Conservation (phyloP, 2,329 filamentous ascomycete species). For the Cladosporium austrohemisphaericum region DNA sequence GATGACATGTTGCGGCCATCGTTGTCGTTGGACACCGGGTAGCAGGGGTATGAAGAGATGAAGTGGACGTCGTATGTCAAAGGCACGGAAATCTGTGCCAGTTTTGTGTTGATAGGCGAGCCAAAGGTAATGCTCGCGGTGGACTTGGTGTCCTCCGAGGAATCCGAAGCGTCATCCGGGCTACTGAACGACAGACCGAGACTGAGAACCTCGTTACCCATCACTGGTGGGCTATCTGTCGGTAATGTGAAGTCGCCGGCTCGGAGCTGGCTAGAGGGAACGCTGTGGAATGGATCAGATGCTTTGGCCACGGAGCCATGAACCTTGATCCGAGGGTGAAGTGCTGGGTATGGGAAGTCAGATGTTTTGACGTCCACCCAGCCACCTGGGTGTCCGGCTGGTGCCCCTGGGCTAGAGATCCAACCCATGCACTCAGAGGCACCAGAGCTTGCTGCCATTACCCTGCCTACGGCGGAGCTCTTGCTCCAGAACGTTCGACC, state of each 20-base stretch:
- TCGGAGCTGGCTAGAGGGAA: slow-evolving; percentile 18
- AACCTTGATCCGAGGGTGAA: slow-evolving; percentile 36
- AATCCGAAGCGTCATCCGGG: not conserved
- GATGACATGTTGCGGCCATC: not conserved
- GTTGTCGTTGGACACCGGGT: slow-evolving; percentile 16
- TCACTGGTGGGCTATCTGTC: slow-evolving; percentile 30
- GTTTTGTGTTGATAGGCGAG: slow-evolving; percentile 21
- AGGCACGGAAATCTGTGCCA: slow-evolving; percentile 30
- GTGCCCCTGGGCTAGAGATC: slow-evolving; percentile 40
- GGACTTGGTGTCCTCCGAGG: slow-evolving; percentile 2
- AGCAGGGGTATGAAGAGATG: slow-evolving; percentile 52
- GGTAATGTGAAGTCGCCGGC: slow-evolving; percentile 38
- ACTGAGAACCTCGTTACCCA: slow-evolving; percentile 27
- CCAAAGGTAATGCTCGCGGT: slow-evolving; percentile 32
- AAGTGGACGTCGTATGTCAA: slow-evolving; percentile 52
- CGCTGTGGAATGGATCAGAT: slow-evolving; percentile 33
- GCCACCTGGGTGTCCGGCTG: slow-evolving; percentile 36
- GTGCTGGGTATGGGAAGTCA: slow-evolving; percentile 3
- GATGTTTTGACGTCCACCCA: slow-evolving; percentile 48
- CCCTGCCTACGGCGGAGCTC: slow-evolving; percentile 51
- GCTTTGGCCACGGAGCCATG: slow-evolving; percentile 31
- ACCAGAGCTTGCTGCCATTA: slow-evolving; percentile 45
- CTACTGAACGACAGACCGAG: slow-evolving; percentile 22
- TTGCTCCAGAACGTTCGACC: slow-evolving; percentile 56
- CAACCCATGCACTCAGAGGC: slow-evolving; percentile 54